Base-by-base conservation (phyloP, 1,284 basidiomycete species). In the Neonothopanus nambi region DNA sequence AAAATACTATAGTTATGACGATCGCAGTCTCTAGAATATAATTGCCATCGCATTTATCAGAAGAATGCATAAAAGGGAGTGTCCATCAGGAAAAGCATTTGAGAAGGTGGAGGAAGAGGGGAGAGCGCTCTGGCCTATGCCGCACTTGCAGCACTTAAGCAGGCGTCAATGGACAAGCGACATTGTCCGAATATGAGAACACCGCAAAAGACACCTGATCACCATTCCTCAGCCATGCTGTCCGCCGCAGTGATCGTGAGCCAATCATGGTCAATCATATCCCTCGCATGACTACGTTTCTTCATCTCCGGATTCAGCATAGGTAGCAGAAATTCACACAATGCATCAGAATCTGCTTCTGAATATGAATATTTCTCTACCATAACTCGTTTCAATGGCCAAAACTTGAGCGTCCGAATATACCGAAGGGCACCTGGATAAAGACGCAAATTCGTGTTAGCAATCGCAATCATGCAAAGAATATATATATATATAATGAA, bases 341-440 rank as follows among this genome's bases (percentile, higher is more conserved):
- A 70, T 47, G 74, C 67, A 36, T 66, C 65, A 0, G 89, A 78
- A 55, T 91, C 84, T 24, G 68, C 62, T 51, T 82, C 80, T 1
- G 77, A 72, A 67, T 89, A 87, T 11, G 89, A 70, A 65, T 95
- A 95, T 69, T 91, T 95, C 78, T 93, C 89, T 52, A 77, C 78
- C 81, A 95, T 86, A 56, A 95, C 92, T 23, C 85, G 82, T 61
- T 82, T 78, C 42, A 95, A 72, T 7, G 93, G 90, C 91, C 92
- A 94, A 37, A 87, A 87, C 65, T 91, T 91, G 62, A 94, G 70
- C 37, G 81, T 83, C 66, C 78, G 81, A 65, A 94, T 93, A 68
- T 91, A 91, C 30, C 91, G 81, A 51, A 93, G 74, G 51, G 81
- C 68, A 55, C 82, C 80, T 80, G 60, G 30, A 54, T 56, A 17